Evolutionary conservation across 208 protist genomes (phyloP).

Genomic region (Phytomonas francai): DNA sequence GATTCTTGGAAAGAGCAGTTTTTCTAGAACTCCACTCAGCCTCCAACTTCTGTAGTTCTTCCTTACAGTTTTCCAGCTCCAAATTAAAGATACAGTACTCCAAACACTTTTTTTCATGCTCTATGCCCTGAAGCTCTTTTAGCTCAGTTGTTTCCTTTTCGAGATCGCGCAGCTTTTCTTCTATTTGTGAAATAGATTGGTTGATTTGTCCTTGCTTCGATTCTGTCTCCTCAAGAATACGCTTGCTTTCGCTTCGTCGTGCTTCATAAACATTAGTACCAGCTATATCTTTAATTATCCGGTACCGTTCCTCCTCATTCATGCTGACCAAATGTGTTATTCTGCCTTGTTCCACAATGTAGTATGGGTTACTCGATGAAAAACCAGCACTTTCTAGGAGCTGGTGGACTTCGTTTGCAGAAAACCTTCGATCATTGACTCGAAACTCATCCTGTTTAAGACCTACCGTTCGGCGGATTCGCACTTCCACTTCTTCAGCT

Average conservation of each 20-base stretch:
- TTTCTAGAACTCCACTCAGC: constrained; percentile 36
- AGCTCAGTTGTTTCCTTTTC: constrained; percentile 94
- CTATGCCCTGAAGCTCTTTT: constrained; percentile 85
- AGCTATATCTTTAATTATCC: constrained; percentile 98
- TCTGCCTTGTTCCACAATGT: constrained; percentile 99
- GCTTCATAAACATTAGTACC: constrained; percentile 97
- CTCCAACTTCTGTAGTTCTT: constrained; percentile 45
- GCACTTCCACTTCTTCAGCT: constrained; percentile 89
- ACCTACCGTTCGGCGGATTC: constrained; percentile 94
- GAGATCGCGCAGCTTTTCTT: constrained; percentile 91
- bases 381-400: constrained; percentile 98
- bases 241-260: constrained; percentile 87
- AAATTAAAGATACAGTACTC: constrained; percentile 90
- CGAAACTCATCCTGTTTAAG: constrained; percentile 99
- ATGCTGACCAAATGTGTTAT: constrained; percentile 93
- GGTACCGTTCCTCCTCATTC: constrained; percentile 92
- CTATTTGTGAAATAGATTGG: constrained; percentile 88
- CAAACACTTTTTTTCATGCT: constrained; percentile 82
- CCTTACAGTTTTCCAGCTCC: constrained; percentile 52
- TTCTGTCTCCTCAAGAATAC: constrained; percentile 92
- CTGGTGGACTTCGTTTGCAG: constrained; percentile 88
- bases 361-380: constrained; percentile 98
- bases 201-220: constrained; percentile 82
- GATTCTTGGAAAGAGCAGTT: constrained; percentile 30
- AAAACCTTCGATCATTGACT: constrained; percentile 94